Evolutionary conservation across 2,329 filamentous ascomycete species (phyloP).

Genomic region (Helotiales sp.): DNA sequence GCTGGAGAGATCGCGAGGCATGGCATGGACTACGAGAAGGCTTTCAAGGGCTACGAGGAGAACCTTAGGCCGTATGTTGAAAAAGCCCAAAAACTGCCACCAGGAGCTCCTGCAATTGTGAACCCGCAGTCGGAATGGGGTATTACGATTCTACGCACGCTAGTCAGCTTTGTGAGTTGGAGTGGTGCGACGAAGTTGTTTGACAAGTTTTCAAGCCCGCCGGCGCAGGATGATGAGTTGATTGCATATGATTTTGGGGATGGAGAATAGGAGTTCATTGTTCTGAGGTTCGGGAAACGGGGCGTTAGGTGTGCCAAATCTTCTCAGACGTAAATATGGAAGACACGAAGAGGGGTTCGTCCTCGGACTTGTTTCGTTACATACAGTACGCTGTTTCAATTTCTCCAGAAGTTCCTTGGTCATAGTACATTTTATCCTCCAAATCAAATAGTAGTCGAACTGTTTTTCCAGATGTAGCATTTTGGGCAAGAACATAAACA

Average conservation of each 20-base stretch:
- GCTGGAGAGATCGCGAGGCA: conserved; percentile 54
- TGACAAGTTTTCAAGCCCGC: conserved; percentile 16
- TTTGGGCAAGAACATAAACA: neutral
- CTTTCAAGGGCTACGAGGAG: conserved; percentile 51
- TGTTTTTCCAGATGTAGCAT: neutral
- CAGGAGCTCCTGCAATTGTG: conserved; percentile 26
- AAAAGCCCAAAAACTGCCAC: conserved; percentile 45
- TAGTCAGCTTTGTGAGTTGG: conserved; percentile 19
- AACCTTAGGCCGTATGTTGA: conserved; percentile 51
- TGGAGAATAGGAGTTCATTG: neutral
- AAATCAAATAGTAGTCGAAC: too few relatives aligned
- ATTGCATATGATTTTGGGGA: conserved; percentile 13
- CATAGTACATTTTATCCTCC: too few relatives aligned
- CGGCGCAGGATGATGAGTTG: conserved; percentile 12
- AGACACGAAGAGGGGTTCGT: too few relatives aligned
- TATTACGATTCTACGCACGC: conserved; percentile 16
- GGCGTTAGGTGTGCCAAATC: too few relatives aligned
- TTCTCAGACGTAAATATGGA: too few relatives aligned
- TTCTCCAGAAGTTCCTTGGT: too few relatives aligned
- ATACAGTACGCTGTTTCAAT: too few relatives aligned
- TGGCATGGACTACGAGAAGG: conserved; percentile 42
- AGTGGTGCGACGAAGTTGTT: conserved; percentile 16
- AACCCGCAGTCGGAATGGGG: conserved; percentile 29
- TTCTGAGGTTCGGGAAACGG: neutral
- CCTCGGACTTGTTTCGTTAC: too few relatives aligned